Conservation (phyloP, 2,329 filamentous ascomycete species). For the Gliomastix tumulicola region DNA sequence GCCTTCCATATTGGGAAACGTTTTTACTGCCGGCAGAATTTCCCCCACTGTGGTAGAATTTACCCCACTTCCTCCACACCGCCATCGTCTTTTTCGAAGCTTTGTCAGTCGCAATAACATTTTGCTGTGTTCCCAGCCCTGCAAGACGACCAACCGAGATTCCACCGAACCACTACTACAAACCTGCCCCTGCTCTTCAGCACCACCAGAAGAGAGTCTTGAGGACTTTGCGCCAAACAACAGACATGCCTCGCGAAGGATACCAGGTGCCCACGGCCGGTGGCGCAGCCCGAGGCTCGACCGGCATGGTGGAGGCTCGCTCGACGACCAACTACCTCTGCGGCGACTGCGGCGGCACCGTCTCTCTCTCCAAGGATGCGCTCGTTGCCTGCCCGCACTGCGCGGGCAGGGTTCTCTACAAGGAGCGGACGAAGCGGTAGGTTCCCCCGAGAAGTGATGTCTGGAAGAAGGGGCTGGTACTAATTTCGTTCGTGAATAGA, state of each 20-base stretch:
- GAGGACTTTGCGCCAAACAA: no score
- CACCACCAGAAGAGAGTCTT: no score
- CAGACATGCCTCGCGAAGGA: constrained; percentile 70
- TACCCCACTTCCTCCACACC: no score
- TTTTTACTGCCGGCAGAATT: no score
- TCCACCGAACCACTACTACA: no score
- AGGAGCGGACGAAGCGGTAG: constrained; percentile 95
- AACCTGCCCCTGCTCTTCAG: no score
- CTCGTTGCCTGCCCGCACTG: constrained; percentile 52
- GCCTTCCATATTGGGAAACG: no score
- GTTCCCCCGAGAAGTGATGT: constrained; percentile 26
- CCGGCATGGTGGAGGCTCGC: constrained; percentile 28
- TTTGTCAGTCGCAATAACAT: no score
- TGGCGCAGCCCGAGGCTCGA: constrained; percentile 32
- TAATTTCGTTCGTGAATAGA: constrained; percentile 37
- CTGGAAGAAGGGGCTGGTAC: not conserved
- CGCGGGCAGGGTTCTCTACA: constrained; percentile 92
- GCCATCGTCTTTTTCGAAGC: no score
- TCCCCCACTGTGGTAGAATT: no score
- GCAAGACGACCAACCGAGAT: no score
- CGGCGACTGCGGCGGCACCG: constrained; percentile 35
- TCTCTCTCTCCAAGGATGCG: constrained; percentile 35
- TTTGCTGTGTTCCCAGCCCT: no score
- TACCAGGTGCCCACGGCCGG: constrained; percentile 64
- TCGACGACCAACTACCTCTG: constrained; percentile 29